Conservation (phyloP, 495 filamentous ascomycete genomes). For the Bryoglossum gracile region DNA sequence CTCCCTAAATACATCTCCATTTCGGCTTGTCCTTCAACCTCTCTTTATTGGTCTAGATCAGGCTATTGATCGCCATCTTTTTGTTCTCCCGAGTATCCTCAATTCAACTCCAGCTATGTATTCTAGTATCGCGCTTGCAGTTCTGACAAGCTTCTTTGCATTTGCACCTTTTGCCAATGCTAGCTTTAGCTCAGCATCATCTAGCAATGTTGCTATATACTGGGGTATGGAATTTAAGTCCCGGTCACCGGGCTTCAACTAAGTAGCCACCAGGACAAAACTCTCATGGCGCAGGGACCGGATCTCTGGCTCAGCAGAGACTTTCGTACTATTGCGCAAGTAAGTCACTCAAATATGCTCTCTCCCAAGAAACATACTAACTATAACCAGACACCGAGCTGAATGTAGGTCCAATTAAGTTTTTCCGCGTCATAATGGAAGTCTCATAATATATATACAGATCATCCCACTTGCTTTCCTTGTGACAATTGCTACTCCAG, state of each 20-base stretch:
- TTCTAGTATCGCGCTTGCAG: background rate
- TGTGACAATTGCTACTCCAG: constrained; percentile 46
- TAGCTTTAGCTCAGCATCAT: constrained; percentile 41
- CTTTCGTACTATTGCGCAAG: constrained; percentile 48
- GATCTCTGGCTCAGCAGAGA: constrained; percentile 35
- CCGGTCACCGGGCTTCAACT: constrained; percentile 7
- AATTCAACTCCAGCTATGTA: constrained; percentile 1
- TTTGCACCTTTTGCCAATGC: constrained; percentile 18
- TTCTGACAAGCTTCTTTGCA: constrained; percentile 8
- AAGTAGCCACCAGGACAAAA: constrained; percentile 38
- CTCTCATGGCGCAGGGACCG: constrained; percentile 36
- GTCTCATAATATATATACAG: constrained; percentile 23
- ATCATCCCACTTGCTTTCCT: constrained; percentile 59
- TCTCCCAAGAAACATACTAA: background rate
- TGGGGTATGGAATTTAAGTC: constrained; percentile 40
- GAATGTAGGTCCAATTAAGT: constrained; percentile 18
- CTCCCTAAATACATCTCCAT: background rate
- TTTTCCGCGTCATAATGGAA: background rate
- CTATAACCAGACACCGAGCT: constrained; percentile 24
- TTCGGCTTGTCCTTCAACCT: background rate
- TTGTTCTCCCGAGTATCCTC: background rate
- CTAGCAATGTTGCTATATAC: constrained; percentile 58
- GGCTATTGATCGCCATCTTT: background rate
- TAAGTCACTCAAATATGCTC: constrained; percentile 27
- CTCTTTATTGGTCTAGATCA: background rate